A percentile compares a stretch with the other conserved stretches of the same genome.
phyloP scores from a whole-genome alignment of 805 yeast species.

The Candida parachauliodes region DNA sequence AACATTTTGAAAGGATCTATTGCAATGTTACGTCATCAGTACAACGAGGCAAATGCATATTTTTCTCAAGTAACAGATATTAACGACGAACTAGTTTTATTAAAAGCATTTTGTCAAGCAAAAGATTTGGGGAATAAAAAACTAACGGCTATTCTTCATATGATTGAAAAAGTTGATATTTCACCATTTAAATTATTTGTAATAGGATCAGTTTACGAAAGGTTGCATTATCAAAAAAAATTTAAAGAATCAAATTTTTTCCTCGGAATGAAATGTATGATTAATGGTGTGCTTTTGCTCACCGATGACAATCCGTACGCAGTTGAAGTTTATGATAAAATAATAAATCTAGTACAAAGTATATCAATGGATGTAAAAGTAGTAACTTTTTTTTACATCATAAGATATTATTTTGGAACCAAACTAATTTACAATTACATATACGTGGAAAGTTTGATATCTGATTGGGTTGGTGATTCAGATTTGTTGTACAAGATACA shows the following conservation, averaged over 20 bases:
- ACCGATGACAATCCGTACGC: constrained; percentile 6
- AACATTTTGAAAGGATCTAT: constrained; percentile 3
- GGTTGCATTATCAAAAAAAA: neutral
- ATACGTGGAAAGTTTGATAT: neutral
- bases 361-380: neutral
- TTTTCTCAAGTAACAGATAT: neutral
- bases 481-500: neutral
- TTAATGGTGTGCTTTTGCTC: neutral
- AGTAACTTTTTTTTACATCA: constrained; percentile 1
- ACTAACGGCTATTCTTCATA: neutral
- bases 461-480: neutral
- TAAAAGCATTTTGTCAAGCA: constrained; percentile 4
- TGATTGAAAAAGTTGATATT: neutral
- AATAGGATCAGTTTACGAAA: neutral
- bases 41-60: neutral
- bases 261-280: neutral
- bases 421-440: constrained; percentile 3
- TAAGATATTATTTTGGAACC: constrained; percentile 4
- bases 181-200: neutral
- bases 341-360: neutral
- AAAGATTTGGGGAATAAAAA: constrained; percentile 1
- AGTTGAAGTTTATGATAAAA: constrained; percentile 5
- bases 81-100: neutral
- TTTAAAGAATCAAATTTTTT: neutral
- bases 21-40: constrained; percentile 5